A percentile compares a stretch with the other conserved stretches of the same genome.
Evolutionary conservation across 2,329 filamentous ascomycete species (phyloP).

Genomic region (Fusarium hainanense): DNA sequence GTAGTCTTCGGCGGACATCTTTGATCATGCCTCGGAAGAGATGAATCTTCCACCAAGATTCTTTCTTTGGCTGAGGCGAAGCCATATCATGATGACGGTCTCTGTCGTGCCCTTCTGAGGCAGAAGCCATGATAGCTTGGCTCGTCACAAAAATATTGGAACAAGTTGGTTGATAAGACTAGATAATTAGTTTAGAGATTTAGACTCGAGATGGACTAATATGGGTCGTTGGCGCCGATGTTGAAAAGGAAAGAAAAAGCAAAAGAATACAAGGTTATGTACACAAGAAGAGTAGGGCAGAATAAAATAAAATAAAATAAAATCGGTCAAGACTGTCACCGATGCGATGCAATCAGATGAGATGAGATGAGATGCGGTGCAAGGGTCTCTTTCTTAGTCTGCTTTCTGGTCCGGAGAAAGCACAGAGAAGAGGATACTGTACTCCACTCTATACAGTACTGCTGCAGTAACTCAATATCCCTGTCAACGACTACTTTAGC

Average conservation of each 20-base stretch:
- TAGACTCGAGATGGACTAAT: background rate
- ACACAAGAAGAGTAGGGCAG: background rate
- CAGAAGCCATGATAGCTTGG: constrained; percentile 18
- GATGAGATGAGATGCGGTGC: constrained; percentile 2
- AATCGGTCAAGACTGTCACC: constrained; percentile 21
- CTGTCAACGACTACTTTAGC: constrained; percentile 3
- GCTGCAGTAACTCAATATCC: constrained; percentile 1
- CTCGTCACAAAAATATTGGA: background rate
- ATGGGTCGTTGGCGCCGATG: background rate
- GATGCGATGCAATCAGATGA: background rate
- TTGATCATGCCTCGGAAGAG: constrained; percentile 83
- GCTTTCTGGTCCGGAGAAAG: background rate
- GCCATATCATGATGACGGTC: background rate
- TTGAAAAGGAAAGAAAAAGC: background rate
- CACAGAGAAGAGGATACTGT: constrained; percentile 3
- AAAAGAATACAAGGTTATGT: constrained; percentile 5
- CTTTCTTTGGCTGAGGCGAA: constrained; percentile 15
- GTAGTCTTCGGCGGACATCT: constrained; percentile 78
- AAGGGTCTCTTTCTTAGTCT: constrained; percentile 7
- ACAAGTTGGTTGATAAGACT: background rate
- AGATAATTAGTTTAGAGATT: background rate
- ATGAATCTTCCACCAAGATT: constrained; percentile 77
- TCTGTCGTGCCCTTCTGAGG: constrained; percentile 19
- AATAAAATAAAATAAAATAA: background rate
- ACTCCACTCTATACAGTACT: constrained; percentile 15